These are phyloP conservation scores for Solanum hybrid DNA, from an alignment of 305 asterid species.

Conservation along the genomic window DNA sequence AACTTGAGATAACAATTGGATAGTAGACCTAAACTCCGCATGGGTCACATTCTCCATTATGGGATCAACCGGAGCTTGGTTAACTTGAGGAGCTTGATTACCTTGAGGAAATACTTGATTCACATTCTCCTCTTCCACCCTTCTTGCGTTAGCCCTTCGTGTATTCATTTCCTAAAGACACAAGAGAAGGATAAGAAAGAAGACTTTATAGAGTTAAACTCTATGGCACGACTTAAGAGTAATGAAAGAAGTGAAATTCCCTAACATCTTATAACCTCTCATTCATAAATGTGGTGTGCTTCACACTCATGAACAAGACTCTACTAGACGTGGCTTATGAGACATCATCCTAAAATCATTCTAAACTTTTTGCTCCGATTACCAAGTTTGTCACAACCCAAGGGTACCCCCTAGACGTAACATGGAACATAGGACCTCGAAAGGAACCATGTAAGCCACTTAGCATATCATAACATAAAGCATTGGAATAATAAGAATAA, in stretches of 20 bases:
- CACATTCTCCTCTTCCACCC: neutral
- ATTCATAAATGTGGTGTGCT: neutral
- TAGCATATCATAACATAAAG: neutral
- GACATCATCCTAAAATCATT: neutral
- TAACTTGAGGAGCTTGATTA: neutral
- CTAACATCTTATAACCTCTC: neutral
- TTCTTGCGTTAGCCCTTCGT: neutral
- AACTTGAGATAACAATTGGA: neutral
- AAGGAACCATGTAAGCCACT: neutral
- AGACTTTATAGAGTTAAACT: neutral
- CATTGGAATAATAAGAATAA: neutral
- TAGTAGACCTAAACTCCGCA: neutral
- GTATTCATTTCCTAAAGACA: neutral
- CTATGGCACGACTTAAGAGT: neutral
- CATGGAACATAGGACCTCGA: neutral
- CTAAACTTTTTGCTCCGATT: neutral
- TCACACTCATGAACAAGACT: neutral
- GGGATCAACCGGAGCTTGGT: neutral
- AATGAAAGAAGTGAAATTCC: neutral
- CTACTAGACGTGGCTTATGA: neutral
- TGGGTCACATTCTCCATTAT: neutral
- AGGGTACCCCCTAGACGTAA: neutral
- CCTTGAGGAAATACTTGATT: neutral
- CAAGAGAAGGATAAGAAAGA: neutral
- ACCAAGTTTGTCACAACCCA: neutral